These are phyloP conservation scores for Penicillium herquei DNA, from an alignment of 495 filamentous ascomycete genomes.

Conservation along the genomic window DNA sequence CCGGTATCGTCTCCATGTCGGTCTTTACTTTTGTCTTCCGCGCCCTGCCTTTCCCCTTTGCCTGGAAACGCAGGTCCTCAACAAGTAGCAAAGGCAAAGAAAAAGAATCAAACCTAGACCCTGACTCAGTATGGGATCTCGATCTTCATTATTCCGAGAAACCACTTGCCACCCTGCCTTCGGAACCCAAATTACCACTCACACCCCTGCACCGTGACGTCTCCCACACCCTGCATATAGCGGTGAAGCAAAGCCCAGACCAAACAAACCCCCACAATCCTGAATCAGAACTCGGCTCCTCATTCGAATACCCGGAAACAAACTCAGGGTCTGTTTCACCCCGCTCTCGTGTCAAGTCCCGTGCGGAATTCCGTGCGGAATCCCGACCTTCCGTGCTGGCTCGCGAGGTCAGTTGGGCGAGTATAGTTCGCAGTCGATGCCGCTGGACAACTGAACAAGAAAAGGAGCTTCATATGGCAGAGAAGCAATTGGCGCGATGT, in stretches of 20 bases:
- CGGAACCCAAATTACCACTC: slow-evolving; percentile 1
- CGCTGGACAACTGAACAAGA: slow-evolving; percentile 41
- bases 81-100: slow-evolving; percentile 19
- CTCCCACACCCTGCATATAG: slow-evolving; percentile 23
- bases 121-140: not conserved
- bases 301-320: slow-evolving; percentile 3
- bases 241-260: slow-evolving; percentile 23
- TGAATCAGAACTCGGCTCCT: not conserved
- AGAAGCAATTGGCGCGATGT: slow-evolving; percentile 33
- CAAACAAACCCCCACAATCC: not conserved
- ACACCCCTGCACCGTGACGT: slow-evolving; percentile 24
- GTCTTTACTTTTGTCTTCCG: slow-evolving; percentile 26
- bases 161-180: not conserved
- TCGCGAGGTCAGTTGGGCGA: slow-evolving; percentile 38
- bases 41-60: slow-evolving; percentile 21
- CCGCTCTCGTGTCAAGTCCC: too few species aligned
- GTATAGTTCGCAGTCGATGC: slow-evolving; percentile 28
- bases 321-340: slow-evolving; percentile 3
- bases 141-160: not conserved
- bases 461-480: slow-evolving; percentile 28
- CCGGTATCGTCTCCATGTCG: slow-evolving; percentile 11
- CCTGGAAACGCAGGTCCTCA: slow-evolving; percentile 19
- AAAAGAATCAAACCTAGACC: slow-evolving; percentile 3
- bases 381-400: too few species aligned
- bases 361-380: too few species aligned